Evolutionary conservation across 805 yeast species (phyloP).

Genomic region (Zygosaccharomyces pseudorouxii): DNA sequence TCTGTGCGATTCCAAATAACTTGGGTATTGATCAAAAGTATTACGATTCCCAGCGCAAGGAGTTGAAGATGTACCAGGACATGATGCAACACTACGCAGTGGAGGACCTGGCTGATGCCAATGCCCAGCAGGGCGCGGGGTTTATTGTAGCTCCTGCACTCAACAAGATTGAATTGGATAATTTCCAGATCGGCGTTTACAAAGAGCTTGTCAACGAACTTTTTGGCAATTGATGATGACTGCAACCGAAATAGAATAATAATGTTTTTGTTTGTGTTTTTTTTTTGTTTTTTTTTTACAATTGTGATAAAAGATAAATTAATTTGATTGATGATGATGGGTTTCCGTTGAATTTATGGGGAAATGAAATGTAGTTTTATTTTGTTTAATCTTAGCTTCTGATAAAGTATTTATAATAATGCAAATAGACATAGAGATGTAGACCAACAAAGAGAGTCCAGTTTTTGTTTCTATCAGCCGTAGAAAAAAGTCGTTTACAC

Average conservation of each 20-base stretch:
- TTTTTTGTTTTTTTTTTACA: not conserved
- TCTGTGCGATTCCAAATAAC: conserved; percentile 59
- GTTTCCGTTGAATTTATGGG: not conserved
- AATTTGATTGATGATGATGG: conserved; percentile 3
- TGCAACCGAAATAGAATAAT: not conserved
- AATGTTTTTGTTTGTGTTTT: not conserved
- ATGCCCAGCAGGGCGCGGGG: conserved; percentile 15
- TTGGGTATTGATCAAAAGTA: conserved; percentile 31
- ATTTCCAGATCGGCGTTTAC: conserved; percentile 37
- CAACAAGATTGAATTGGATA: conserved; percentile 31
- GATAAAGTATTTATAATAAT: conserved; percentile 1
- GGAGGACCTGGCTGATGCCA: conserved; percentile 26
- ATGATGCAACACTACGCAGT: conserved; percentile 32
- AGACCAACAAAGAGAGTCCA: not conserved
- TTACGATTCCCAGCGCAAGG: conserved; percentile 31
- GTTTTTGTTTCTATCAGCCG: not conserved
- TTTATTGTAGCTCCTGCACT: conserved; percentile 28
- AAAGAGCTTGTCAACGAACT: conserved; percentile 31
- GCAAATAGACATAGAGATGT: not conserved
- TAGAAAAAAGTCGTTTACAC: not conserved
- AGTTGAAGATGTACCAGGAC: conserved; percentile 32
- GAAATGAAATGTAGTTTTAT: not conserved
- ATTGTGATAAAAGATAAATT: not conserved
- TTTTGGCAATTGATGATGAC: conserved; percentile 13
- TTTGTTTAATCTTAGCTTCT: conserved; percentile 1